Evolutionary conservation across 1,284 basidiomycete species (phyloP).

Genomic region (Dichomitus squalens): DNA sequence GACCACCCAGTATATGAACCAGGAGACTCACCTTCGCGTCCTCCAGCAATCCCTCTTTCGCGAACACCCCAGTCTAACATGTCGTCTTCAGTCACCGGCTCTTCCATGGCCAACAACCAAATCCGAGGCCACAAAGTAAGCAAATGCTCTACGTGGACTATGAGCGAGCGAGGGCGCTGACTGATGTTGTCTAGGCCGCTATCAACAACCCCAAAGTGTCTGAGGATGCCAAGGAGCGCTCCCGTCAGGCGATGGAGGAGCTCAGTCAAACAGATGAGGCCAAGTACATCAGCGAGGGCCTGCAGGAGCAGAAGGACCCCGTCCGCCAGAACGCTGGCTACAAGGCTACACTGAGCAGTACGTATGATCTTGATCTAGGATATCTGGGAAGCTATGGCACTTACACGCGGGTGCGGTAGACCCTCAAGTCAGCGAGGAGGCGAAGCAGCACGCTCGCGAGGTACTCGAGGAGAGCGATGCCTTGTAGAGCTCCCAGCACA

Average conservation of each 20-base stretch:
- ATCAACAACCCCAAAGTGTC: conserved; percentile 52
- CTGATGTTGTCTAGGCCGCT: conserved; percentile 31
- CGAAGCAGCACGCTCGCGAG: conserved; percentile 43
- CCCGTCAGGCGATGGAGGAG: conserved; percentile 45
- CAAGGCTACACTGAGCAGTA: conserved; percentile 53
- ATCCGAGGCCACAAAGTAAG: conserved; percentile 34
- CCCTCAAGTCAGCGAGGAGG: conserved; percentile 44
- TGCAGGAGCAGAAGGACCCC: conserved; percentile 30
- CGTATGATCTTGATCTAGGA: neutral
- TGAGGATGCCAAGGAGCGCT: conserved; percentile 52
- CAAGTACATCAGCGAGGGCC: conserved; percentile 16
- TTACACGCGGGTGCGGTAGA: too few species aligned
- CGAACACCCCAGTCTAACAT: too few species aligned
- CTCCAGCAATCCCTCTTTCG: too few species aligned
- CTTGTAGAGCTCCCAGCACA: too few species aligned
- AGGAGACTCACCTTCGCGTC: too few species aligned
- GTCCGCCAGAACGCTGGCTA: conserved; percentile 43
- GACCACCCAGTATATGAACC: too few species aligned
- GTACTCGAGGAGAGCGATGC: conserved; percentile 37
- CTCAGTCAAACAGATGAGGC: conserved; percentile 32
- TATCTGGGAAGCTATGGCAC: conserved; percentile 24
- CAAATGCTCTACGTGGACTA: too few species aligned
- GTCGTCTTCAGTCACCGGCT: too few species aligned
- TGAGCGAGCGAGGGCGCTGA: too few species aligned
- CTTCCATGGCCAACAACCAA: too few species aligned